These are phyloP conservation scores for Wickerhamomyces xylosicus DNA, from an alignment of 805 yeast genomes.

Conservation along the genomic window DNA sequence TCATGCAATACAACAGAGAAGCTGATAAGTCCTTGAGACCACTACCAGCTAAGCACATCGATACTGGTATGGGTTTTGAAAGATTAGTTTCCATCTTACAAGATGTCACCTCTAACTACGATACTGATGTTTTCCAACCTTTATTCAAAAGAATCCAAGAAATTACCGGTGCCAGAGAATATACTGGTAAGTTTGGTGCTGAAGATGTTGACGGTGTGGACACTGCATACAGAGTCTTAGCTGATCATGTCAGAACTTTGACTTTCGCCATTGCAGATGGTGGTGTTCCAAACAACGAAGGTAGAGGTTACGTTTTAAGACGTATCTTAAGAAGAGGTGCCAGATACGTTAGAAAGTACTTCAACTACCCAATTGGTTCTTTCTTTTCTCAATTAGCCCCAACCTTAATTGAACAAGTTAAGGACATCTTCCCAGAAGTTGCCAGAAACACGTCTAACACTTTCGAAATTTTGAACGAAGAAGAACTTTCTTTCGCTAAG, in stretches of 20 bases:
- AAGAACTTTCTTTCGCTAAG: conserved; percentile 89
- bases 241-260: conserved; percentile 96
- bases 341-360: conserved; percentile 90
- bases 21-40: conserved; percentile 68
- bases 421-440: conserved; percentile 88
- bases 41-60: conserved; percentile 91
- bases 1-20: conserved; percentile 95
- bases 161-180: conserved; percentile 86
- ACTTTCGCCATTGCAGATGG: conserved; percentile 97
- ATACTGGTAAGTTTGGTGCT: conserved; percentile 85
- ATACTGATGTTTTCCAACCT: conserved; percentile 93
- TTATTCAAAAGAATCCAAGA: conserved; percentile 80
- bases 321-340: conserved; percentile 97
- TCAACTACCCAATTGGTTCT: conserved; percentile 90
- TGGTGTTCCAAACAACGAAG: conserved; percentile 98
- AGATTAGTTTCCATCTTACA: conserved; percentile 92
- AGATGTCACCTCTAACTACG: conserved; percentile 87
- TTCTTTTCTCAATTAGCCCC: conserved; percentile 91
- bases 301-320: conserved; percentile 96
- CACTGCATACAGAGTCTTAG: conserved; percentile 95
- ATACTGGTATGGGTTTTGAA: conserved; percentile 98
- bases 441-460: conserved; percentile 59
- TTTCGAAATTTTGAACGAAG: conserved; percentile 89
- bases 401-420: conserved; percentile 80
- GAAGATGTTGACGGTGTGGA: conserved; percentile 94